Conservation (phyloP, 2,329 filamentous ascomycete species). For the Colletotrichum eremochloae region DNA sequence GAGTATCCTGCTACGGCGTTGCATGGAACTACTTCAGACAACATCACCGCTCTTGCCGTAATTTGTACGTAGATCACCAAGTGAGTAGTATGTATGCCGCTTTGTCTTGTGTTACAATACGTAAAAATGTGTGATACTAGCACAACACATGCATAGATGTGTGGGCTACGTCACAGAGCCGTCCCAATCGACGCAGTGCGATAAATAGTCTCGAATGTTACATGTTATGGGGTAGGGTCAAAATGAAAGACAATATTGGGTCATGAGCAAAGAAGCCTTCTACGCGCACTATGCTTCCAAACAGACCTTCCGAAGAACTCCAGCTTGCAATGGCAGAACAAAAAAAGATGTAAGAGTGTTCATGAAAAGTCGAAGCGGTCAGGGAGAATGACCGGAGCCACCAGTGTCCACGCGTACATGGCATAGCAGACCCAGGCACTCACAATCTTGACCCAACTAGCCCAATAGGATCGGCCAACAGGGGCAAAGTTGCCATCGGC, state of each 20-base stretch:
- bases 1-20: neutral
- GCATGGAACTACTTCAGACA: neutral
- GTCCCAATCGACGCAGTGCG: neutral
- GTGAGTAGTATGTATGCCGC: neutral
- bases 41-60: neutral
- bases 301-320: neutral
- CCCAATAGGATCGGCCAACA: conserved; percentile 95
- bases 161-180: neutral
- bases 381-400: conserved; percentile 87
- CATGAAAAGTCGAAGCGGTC: conserved; percentile 81
- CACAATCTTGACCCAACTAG: conserved; percentile 99
- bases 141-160: neutral
- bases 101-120: neutral
- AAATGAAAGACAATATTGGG: neutral
- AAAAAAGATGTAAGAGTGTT: neutral
- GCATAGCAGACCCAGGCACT: conserved; percentile 97
- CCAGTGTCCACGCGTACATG: conserved; percentile 92
- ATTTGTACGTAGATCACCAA: neutral
- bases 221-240: too few relatives aligned
- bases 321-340: neutral
- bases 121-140: too few relatives aligned
- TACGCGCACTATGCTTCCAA: neutral
- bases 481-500: conserved; percentile 84
- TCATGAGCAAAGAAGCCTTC: too few relatives aligned
- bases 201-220: neutral